Evolutionary conservation across 2,329 filamentous ascomycete species (phyloP).

Genomic region (Calonectria multiphialidica): DNA sequence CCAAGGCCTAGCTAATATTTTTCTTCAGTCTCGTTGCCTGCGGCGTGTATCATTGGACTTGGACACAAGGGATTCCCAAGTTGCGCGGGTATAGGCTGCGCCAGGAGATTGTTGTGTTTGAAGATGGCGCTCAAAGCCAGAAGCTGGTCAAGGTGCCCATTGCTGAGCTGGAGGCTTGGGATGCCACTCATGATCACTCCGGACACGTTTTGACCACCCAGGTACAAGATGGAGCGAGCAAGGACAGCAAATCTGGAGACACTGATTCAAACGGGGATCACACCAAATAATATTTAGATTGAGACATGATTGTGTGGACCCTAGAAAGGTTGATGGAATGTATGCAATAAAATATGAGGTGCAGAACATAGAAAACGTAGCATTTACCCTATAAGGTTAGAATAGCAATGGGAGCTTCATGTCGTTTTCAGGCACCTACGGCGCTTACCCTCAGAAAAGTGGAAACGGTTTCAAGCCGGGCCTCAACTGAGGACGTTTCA

Average conservation of each 20-base stretch:
- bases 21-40: constrained; percentile 61
- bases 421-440: no score
- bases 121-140: constrained; percentile 57
- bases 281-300: neutral
- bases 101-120: constrained; percentile 64
- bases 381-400: no score
- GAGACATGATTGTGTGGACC: neutral
- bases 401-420: no score
- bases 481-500: no score
- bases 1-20: neutral
- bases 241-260: neutral
- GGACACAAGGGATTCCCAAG: constrained; percentile 67
- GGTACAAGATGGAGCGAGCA: neutral
- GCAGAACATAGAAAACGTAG: no score
- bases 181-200: constrained; percentile 67
- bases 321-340: no score
- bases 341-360: no score
- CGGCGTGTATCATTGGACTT: constrained; percentile 68
- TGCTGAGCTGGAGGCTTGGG: constrained; percentile 65
- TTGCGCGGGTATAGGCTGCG: constrained; percentile 66
- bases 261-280: constrained; percentile 23
- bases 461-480: no score
- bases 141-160: constrained; percentile 66
- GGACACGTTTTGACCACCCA: constrained; percentile 34
- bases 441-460: no score